Conservation (phyloP, 176 grass and related monocot species). For the Calamus simplicifolius region DNA sequence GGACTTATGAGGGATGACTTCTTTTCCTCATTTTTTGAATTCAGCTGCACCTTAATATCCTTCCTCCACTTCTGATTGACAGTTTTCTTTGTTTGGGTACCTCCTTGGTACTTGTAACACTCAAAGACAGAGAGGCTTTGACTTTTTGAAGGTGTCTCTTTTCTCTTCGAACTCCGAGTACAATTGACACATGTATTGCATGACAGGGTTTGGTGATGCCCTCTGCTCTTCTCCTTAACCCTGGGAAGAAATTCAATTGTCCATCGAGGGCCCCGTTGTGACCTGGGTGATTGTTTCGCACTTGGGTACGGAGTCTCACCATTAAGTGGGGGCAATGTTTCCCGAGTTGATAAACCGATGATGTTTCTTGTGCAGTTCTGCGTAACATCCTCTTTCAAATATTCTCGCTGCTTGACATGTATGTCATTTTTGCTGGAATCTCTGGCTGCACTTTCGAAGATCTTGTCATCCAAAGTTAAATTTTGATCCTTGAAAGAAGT, state of each 20-base stretch:
- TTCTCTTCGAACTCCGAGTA: conserved; percentile 26
- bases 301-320: conserved; percentile 32
- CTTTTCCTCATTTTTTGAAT: conserved; percentile 29
- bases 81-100: conserved; percentile 20
- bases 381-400: conserved; percentile 25
- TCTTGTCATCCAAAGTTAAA: conserved; percentile 15
- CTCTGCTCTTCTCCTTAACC: conserved; percentile 44
- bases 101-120: conserved; percentile 48
- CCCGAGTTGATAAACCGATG: conserved; percentile 43
- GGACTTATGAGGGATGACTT: conserved; percentile 31
- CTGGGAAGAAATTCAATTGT: conserved; percentile 52
- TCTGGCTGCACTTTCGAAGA: conserved; percentile 12
- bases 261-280: conserved; percentile 17
- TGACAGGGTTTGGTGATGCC: conserved; percentile 18
- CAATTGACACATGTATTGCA: conserved; percentile 25
- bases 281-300: neutral
- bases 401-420: conserved; percentile 22
- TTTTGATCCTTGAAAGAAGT: conserved; percentile 17
- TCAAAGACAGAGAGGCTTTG: conserved; percentile 46
- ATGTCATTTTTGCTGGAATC: conserved; percentile 22
- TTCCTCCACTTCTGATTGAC: conserved; percentile 31
- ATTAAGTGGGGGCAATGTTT: conserved; percentile 15
- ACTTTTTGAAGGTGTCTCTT: conserved; percentile 29
- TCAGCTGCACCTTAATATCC: conserved; percentile 35
- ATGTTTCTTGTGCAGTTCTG: conserved; percentile 26